Base-by-base conservation (phyloP, 805 yeast species). In the Candida takata region DNA sequence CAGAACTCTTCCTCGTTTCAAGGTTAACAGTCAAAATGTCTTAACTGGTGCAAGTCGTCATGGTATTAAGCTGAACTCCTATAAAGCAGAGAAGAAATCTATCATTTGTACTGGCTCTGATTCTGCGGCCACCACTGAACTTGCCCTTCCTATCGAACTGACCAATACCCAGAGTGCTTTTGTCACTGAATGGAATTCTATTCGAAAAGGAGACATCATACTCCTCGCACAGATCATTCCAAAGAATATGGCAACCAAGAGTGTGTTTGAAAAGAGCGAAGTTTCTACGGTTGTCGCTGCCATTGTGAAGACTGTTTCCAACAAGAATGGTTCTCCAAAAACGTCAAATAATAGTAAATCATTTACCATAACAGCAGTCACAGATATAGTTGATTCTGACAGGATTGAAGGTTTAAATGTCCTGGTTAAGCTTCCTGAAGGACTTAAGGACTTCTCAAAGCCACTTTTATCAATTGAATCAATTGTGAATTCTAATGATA, bases 351-450 rank as follows among this genome's bases (percentile, higher is more conserved):
- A 16, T 6, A 30, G 33, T 21, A 30, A 23, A 15, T 30, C 33
- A 11, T 30, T 30, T 23, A 16, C 10, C n/a, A 30, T 30, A 14
- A 13, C 26, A 23, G 33, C 33, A 9, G 20, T 21, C 8, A 9
- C 16, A n/a, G 18, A 29, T 2, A 6, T 11, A 9, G 17, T 11
- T 10, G 12, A 9, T 7, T 20, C 26, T 21, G 29, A 24, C 13
- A 20, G 24, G 7, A 4, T n/a, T 4, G 30, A 40, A 26, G 35
- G 32, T 8, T 42, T 41, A 32, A 61, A 61, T 31, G 37, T 49
- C n/a, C 29, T 62, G 6, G 36, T 62, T 9, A 52, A 59, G 23
- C 35, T 47, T 1, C 51, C 51, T 3, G 19, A 27, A 4, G 10
- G 23, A 0, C 27, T 42, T 13, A 23, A 24, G n/a, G 12, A 15